Percentiles rank a stretch among this genome's conserved stretches.
These are phyloP conservation scores for Pyricularia grisea DNA, from an alignment of 2,329 filamentous ascomycete species.

Conservation along the genomic window DNA sequence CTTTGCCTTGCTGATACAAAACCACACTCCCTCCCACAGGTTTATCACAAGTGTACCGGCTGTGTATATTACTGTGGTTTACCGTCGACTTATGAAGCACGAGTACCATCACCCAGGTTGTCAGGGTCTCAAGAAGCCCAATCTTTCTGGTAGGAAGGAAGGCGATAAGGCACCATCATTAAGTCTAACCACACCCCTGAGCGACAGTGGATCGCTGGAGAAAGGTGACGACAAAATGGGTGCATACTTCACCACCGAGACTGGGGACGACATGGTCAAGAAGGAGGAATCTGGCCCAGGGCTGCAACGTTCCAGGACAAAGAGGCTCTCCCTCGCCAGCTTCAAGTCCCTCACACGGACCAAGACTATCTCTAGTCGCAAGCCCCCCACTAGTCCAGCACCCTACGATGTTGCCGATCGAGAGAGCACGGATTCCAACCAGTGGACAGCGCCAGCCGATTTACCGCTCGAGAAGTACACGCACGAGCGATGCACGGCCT, in stretches of 20 bases:
- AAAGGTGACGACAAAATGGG: slow-evolving; percentile 14
- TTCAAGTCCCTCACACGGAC: background rate
- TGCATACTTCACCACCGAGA: slow-evolving; percentile 5
- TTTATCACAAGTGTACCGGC: slow-evolving; percentile 31
- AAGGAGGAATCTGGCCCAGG: background rate
- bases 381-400: slow-evolving; percentile 6
- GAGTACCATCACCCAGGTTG: slow-evolving; percentile 34
- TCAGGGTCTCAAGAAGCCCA: slow-evolving; percentile 11
- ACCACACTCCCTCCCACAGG: slow-evolving; percentile 18
- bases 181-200: background rate
- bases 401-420: slow-evolving; percentile 3
- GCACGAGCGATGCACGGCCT: slow-evolving; percentile 18
- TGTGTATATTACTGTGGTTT: slow-evolving; percentile 35
- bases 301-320: background rate
- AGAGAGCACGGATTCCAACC: slow-evolving; percentile 6
- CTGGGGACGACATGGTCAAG: slow-evolving; percentile 5
- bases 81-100: slow-evolving; percentile 36
- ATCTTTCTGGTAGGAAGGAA: slow-evolving; percentile 38
- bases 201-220: slow-evolving; percentile 10
- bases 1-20: background rate
- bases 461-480: slow-evolving; percentile 11
- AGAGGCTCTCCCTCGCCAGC: background rate
- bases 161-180: slow-evolving; percentile 26
- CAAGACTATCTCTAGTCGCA: slow-evolving; percentile 3
- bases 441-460: background rate